phyloP scores from a whole-genome alignment of 208 protist genomes.

The Trypanosoma platydactyli region DNA sequence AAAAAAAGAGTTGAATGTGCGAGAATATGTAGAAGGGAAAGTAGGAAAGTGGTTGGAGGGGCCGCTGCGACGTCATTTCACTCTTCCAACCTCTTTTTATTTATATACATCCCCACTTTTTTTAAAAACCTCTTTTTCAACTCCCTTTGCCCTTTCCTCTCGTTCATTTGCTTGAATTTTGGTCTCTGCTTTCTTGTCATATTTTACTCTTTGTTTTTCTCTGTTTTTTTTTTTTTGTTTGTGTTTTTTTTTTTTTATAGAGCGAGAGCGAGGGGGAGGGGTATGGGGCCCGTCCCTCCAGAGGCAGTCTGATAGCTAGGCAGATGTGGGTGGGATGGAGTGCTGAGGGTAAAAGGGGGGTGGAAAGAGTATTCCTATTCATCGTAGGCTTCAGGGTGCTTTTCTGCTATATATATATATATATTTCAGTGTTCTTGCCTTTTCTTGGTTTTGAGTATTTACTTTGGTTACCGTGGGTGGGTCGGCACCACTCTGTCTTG shows the following conservation, averaged over 20 bases:
- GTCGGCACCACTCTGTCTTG: no score
- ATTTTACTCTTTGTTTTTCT: slow-evolving; percentile 14
- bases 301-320: no score
- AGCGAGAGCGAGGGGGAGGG: neutral
- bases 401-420: neutral
- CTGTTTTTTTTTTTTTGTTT: neutral
- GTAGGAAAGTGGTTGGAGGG: no score
- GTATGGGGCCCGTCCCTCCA: no score
- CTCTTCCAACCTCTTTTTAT: neutral
- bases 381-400: neutral
- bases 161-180: neutral
- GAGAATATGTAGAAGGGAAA: no score
- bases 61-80: no score
- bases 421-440: neutral
- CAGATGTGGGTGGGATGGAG: no score
- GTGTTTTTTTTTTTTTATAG: slow-evolving; percentile 6
- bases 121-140: neutral
- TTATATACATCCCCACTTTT: neutral
- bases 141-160: neutral
- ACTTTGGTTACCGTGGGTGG: no score
- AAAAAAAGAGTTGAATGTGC: no score
- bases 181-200: slow-evolving; percentile 11
- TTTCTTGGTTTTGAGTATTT: no score
- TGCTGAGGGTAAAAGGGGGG: no score
- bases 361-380: no score